Base-by-base conservation (phyloP, 352 stramenopile genomes). In the Globisporangium irregulare region DNA sequence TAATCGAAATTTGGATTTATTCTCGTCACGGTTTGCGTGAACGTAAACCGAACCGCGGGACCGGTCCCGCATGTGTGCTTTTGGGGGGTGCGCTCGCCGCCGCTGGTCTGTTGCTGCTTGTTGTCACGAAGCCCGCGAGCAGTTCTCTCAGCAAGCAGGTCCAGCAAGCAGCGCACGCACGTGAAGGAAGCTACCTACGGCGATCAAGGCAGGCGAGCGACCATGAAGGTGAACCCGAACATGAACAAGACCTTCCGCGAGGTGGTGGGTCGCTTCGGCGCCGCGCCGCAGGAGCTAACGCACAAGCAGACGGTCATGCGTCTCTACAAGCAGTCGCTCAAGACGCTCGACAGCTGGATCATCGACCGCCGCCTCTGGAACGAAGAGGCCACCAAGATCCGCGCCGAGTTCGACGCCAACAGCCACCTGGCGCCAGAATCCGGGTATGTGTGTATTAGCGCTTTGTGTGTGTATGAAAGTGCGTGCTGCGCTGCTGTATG, bases 331-430 rank as follows among this genome's bases (percentile, higher is more conserved):
- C 79, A 98, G 73, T 93, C 92, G 66, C 88, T 99, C 71, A 98
- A 98, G 84, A 90, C 85, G 51, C 79, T 98, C 58, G 83, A 93
- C 62, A 97, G 83, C 77, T 99, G 96, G 96, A 75, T 93, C 68
- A 97, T 98, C 68, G 95, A 98, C 81, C 90, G 96, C 69, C 92
- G 98, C 67, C 87, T 99, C 68, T 99, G 97, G 82, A 95, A 98
- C 77, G 89, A 98, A 38, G 91, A 98, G 79, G 87, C 90, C 68
- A 97, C 89, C 60, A 93, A 95, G 73, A 89, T 99, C 71, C 84
- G 97, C 72, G 90, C 82, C 27, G 74, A 97, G 68, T 99, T 99
- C 75, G 91, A 99, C 71, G 70, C 73, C 43, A 86, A 96, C 79
- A 73, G 75, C 60, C 32, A 51, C 57, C 68, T 95, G 36, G 80